Percentiles rank a stretch among this genome's conserved stretches.
These are phyloP conservation scores for Carex parvula DNA, from an alignment of 176 grass and related monocot genomes.

Conservation along the genomic window DNA sequence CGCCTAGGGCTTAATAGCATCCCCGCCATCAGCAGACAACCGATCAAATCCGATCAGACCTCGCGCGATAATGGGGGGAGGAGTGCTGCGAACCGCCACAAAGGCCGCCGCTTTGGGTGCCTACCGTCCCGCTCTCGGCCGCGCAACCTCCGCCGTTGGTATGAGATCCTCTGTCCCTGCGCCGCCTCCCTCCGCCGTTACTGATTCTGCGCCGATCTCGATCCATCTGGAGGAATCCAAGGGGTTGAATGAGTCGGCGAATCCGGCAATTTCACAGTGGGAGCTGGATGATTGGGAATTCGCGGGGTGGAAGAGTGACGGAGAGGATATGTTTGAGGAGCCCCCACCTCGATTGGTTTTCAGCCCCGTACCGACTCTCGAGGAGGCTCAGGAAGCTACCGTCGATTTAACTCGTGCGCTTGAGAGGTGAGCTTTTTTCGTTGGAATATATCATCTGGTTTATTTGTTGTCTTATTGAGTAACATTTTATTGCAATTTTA, in stretches of 20 bases:
- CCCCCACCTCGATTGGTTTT: constrained; percentile 62
- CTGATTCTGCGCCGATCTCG: constrained; percentile 39
- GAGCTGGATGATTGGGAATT: constrained; percentile 75
- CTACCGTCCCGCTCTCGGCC: constrained; percentile 2
- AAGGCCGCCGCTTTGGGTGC: constrained; percentile 42
- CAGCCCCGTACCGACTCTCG: constrained; percentile 41
- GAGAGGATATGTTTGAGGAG: constrained; percentile 13
- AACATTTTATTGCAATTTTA: neutral
- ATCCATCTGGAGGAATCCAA: constrained; percentile 4
- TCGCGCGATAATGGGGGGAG: constrained; percentile 43
- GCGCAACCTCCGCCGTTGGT: neutral
- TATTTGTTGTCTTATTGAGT: neutral
- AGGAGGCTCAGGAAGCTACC: constrained; percentile 81
- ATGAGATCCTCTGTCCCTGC: constrained; percentile 21
- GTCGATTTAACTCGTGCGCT: constrained; percentile 54
- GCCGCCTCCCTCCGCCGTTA: constrained; percentile 28
- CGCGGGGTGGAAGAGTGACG: constrained; percentile 51
- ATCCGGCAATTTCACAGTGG: constrained; percentile 37
- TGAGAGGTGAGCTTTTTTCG: constrained; percentile 39
- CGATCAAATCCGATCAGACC: neutral
- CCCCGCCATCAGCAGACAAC: neutral
- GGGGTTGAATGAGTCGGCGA: constrained; percentile 31
- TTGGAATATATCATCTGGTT: neutral
- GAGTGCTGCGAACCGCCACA: constrained; percentile 62
- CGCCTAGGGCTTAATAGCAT: neutral